These are phyloP conservation scores for Rhododendron simsii DNA, from an alignment of 148 eudicot species.

Conservation along the genomic window DNA sequence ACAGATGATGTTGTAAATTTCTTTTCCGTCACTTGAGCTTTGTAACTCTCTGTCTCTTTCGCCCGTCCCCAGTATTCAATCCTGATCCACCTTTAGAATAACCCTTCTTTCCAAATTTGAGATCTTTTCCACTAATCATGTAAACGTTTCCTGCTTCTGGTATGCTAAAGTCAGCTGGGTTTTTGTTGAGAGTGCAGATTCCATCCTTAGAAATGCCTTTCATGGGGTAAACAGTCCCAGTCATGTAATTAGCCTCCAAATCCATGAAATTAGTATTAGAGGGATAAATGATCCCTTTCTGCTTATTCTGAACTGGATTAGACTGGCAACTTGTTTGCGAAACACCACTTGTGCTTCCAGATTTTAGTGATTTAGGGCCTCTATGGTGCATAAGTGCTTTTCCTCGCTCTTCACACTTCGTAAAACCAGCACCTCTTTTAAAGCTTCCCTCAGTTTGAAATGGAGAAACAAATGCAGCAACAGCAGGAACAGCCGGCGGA, in stretches of 20 bases:
- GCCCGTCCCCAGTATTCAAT: conserved; percentile 14
- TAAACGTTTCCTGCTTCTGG: conserved; percentile 31
- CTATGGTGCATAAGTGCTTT: conserved; percentile 22
- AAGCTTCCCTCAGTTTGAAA: conserved; percentile 17
- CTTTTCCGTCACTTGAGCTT: conserved; percentile 10
- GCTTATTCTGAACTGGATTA: conserved; percentile 7
- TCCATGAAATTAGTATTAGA: background rate
- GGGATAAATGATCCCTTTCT: conserved; percentile 10
- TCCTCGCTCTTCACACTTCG: conserved; percentile 28
- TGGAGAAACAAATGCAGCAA: conserved; percentile 23
- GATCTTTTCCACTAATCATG: conserved; percentile 42
- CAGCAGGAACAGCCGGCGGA: conserved; percentile 22
- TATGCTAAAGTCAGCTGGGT: conserved; percentile 71
- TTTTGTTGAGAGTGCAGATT: conserved; percentile 46
- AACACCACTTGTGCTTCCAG: conserved; percentile 14
- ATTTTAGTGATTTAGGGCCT: conserved; percentile 11
- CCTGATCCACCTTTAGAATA: conserved; percentile 12
- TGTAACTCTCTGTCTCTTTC: conserved; percentile 20
- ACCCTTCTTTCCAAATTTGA: conserved; percentile 24
- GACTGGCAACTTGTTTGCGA: background rate
- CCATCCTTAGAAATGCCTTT: conserved; percentile 12
- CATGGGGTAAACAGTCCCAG: background rate
- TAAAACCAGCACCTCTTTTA: conserved; percentile 18
- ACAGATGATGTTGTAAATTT: background rate
- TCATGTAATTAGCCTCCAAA: conserved; percentile 1